Percentiles rank a stretch among this genome's conserved stretches.
phyloP scores from a whole-genome alignment of 2,329 filamentous ascomycete species.

The Penicillium sp. region DNA sequence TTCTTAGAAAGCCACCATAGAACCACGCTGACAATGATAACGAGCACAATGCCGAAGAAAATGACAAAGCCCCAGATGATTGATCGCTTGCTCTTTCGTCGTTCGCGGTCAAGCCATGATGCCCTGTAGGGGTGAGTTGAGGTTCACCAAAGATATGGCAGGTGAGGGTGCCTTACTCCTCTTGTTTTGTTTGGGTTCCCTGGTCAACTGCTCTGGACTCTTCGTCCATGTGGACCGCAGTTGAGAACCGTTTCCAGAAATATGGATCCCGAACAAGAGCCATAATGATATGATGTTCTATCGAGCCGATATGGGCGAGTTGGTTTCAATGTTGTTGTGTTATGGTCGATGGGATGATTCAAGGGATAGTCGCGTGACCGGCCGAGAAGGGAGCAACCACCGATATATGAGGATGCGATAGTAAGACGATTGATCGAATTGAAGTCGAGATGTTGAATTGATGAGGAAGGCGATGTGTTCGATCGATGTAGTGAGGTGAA shows the following conservation, averaged over 20 bases:
- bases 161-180: slow-evolving; percentile 11
- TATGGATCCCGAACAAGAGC: slow-evolving; percentile 56
- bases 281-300: slow-evolving; percentile 36
- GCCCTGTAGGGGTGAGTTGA: slow-evolving; percentile 41
- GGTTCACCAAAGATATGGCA: slow-evolving; percentile 20
- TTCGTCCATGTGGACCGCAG: slow-evolving; percentile 58
- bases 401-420: not conserved
- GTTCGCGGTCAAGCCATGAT: slow-evolving; percentile 55
- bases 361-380: not conserved
- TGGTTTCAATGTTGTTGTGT: not conserved
- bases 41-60: slow-evolving; percentile 29
- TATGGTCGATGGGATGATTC: not conserved
- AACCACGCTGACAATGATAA: slow-evolving; percentile 49
- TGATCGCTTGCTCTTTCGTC: slow-evolving; percentile 50
- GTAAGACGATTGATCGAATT: not conserved
- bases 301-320: not conserved
- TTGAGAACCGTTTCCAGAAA: slow-evolving; percentile 62
- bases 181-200: slow-evolving; percentile 1
- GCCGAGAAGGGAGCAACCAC: not conserved
- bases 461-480: not conserved
- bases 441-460: not conserved
- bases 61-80: slow-evolving; percentile 46
- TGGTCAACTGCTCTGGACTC: slow-evolving; percentile 35
- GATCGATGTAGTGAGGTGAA: not conserved
- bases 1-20: slow-evolving; percentile 45